Conservation (phyloP, 306 rosid genomes). For the Dryas drummondii region DNA sequence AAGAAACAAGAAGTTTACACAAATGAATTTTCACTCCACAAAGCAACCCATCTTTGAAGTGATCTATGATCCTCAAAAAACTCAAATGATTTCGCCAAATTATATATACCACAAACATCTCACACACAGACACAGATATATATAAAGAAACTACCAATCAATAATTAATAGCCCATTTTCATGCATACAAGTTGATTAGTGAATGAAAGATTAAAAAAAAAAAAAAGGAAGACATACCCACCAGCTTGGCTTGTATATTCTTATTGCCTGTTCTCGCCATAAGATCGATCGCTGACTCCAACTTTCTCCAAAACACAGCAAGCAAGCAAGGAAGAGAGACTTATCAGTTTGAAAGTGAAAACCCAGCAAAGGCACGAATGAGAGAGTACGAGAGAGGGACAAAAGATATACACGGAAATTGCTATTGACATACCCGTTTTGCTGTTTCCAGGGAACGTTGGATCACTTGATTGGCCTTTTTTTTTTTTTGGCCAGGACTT, state of each 20-base stretch:
- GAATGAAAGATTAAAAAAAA: not conserved
- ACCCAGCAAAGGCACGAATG: slow-evolving; percentile 11
- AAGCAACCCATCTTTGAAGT: no score
- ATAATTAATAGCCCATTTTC: not conserved
- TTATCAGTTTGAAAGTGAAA: slow-evolving; percentile 24
- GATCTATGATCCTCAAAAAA: not conserved
- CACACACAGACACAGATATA: not conserved
- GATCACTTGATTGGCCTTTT: not conserved
- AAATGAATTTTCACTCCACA: no score
- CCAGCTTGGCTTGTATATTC: slow-evolving; percentile 92
- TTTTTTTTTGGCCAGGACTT: no score
- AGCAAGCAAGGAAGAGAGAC: slow-evolving; percentile 1
- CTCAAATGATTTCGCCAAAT: not conserved
- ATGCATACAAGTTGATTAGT: not conserved
- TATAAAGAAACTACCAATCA: not conserved
- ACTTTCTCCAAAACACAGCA: not conserved
- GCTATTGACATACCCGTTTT: slow-evolving; percentile 3
- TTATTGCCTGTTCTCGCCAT: slow-evolving; percentile 70
- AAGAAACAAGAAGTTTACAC: not conserved
- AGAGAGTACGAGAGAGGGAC: not conserved
- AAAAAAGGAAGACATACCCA: slow-evolving; percentile 70
- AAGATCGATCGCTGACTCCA: not conserved
- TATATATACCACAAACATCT: not conserved
- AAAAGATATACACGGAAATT: slow-evolving; percentile 8
- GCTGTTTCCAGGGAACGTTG: slow-evolving; percentile 15